Percentiles rank a stretch among this genome's conserved stretches.
These are phyloP conservation scores for Ulota crispa DNA, from an alignment of 225 moss, liverwort and hornwort genomes.

Conservation along the genomic window DNA sequence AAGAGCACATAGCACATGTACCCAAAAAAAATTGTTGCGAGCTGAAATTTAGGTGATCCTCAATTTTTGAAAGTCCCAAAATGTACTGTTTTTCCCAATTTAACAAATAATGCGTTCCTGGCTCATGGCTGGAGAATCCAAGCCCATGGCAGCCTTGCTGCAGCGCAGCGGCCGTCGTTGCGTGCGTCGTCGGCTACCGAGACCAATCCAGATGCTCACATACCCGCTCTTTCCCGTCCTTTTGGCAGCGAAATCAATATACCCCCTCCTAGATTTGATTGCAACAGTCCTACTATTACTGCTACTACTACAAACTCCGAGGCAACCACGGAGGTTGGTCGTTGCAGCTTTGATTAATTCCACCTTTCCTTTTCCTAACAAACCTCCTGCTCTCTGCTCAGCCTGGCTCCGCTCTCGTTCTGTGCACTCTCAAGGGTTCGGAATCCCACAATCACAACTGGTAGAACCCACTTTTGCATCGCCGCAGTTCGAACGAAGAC, in stretches of 20 bases:
- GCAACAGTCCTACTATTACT: not conserved
- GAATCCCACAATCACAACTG: too few species aligned
- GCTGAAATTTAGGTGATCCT: too few species aligned
- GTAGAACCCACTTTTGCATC: not conserved
- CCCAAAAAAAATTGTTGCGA: too few species aligned
- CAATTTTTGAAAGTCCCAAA: too few species aligned
- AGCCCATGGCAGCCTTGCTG: too few species aligned
- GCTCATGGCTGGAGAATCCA: not conserved
- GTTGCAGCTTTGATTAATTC: not conserved
- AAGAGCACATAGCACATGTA: too few species aligned
- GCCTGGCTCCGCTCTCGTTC: not conserved
- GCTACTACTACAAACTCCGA: not conserved
- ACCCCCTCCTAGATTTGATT: not conserved
- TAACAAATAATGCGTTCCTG: too few species aligned
- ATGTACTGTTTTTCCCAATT: too few species aligned
- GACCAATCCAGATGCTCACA: conserved; percentile 9
- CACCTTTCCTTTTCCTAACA: not conserved
- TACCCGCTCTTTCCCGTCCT: not conserved
- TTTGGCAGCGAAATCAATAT: not conserved
- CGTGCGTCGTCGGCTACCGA: not conserved
- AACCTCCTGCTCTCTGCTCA: not conserved
- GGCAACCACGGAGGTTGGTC: not conserved
- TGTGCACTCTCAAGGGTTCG: not conserved
- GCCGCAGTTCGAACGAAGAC: not conserved
- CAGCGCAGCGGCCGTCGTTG: not conserved